Percentiles rank a stretch among this genome's conserved stretches.
Evolutionary conservation across 805 yeast genomes (phyloP).

Genomic region (Cyberlindnera galapagoensis): DNA sequence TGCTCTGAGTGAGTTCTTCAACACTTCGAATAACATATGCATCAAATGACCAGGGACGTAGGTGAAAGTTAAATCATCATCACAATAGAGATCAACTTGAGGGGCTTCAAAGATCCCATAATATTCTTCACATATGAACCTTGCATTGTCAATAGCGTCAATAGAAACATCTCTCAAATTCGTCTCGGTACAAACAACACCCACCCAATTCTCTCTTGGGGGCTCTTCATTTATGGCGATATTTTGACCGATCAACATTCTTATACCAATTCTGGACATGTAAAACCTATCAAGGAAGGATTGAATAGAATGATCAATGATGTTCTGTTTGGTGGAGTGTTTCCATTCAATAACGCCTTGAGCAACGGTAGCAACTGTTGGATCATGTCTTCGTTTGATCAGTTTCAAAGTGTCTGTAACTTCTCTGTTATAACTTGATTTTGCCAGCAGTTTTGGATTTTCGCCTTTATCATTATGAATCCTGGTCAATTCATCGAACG

Average conservation of each 20-base stretch:
- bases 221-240: conserved; percentile 74
- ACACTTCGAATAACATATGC: conserved; percentile 84
- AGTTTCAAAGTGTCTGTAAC: conserved; percentile 61
- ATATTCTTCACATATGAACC: conserved; percentile 87
- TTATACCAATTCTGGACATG: conserved; percentile 85
- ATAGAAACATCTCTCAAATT: conserved; percentile 77
- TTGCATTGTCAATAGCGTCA: conserved; percentile 86
- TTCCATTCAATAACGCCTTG: conserved; percentile 93
- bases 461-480: conserved; percentile 25
- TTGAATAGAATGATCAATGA: conserved; percentile 69
- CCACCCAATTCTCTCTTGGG: conserved; percentile 65
- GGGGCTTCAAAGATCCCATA: conserved; percentile 87
- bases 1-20: conserved; percentile 82
- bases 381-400: conserved; percentile 83
- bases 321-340: conserved; percentile 35
- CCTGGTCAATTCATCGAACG: conserved; percentile 74
- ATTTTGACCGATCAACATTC: conserved; percentile 94
- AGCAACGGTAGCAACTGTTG: conserved; percentile 87
- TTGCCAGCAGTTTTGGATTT: conserved; percentile 42
- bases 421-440: conserved; percentile 58
- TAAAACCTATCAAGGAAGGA: conserved; percentile 79
- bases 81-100: conserved; percentile 66
- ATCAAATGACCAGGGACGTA: conserved; percentile 90
- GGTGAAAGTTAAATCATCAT: conserved; percentile 66
- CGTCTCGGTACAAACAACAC: conserved; percentile 81